Evolutionary conservation across 164 flowering plant species (phyloP).

Genomic region (Cinnamomum micranthum): DNA sequence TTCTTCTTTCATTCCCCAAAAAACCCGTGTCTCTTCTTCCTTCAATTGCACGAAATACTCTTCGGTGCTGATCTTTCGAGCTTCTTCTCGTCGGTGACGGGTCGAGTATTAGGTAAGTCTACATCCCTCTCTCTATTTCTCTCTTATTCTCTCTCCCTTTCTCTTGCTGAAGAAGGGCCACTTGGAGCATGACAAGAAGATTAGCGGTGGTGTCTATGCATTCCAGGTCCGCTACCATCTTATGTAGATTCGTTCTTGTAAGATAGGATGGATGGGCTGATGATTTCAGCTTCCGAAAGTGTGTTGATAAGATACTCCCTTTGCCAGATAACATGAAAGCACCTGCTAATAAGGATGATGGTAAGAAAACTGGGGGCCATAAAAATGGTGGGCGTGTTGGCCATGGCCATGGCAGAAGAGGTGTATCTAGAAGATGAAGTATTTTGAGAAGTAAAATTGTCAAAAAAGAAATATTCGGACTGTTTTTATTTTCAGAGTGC

Average conservation of each 20-base stretch:
- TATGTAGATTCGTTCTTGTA: constrained; percentile 59
- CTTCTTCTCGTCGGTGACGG: too few species aligned
- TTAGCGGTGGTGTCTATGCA: constrained; percentile 53
- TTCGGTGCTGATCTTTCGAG: too few species aligned
- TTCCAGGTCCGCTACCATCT: constrained; percentile 81
- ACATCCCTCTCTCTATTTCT: too few species aligned
- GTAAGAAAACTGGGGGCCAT: not conserved
- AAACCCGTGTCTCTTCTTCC: too few species aligned
- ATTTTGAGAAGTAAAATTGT: too few species aligned
- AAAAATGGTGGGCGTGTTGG: not conserved
- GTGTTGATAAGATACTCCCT: constrained; percentile 80
- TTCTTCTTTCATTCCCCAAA: too few species aligned
- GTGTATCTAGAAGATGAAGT: not conserved
- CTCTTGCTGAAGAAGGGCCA: constrained; percentile 76
- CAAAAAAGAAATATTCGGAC: too few species aligned
- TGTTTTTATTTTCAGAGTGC: too few species aligned
- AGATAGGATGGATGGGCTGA: constrained; percentile 68
- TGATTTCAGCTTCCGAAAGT: constrained; percentile 96
- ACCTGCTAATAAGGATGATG: constrained; percentile 17
- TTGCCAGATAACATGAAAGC: constrained; percentile 78
- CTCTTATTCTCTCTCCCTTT: too few species aligned
- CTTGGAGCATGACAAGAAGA: constrained; percentile 68
- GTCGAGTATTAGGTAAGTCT: too few species aligned
- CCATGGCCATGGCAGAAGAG: not conserved
- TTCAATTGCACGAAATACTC: too few species aligned